Percentiles rank a stretch among this genome's conserved stretches.
Evolutionary conservation across 2,329 filamentous ascomycete species (phyloP).

Genomic region (Decorospora gaudefroyi): DNA sequence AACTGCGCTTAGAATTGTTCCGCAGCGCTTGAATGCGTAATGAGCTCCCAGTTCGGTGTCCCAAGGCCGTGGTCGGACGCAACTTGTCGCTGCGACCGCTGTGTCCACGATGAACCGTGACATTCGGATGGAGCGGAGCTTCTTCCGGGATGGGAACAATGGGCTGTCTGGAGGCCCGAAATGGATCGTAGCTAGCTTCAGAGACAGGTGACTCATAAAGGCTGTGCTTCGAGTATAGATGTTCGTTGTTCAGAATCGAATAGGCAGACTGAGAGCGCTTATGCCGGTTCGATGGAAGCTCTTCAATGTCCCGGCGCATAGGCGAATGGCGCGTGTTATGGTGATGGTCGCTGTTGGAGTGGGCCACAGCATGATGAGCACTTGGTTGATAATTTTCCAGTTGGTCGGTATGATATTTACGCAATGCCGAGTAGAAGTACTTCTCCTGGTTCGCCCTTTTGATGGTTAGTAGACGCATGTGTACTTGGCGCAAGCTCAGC

Average conservation of each 20-base stretch:
- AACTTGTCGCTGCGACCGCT: slow-evolving; percentile 42
- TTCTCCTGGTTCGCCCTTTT: slow-evolving; percentile 83
- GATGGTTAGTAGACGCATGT: slow-evolving; percentile 5
- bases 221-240: slow-evolving; percentile 55
- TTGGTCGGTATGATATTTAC: slow-evolving; percentile 80
- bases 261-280: slow-evolving; percentile 59
- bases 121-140: slow-evolving; percentile 63
- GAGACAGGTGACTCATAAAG: slow-evolving; percentile 56
- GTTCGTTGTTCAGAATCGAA: slow-evolving; percentile 61
- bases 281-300: slow-evolving; percentile 45
- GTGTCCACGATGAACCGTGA: slow-evolving; percentile 66
- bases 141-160: slow-evolving; percentile 52
- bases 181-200: slow-evolving; percentile 79
- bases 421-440: slow-evolving; percentile 84
- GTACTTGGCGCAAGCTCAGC: slow-evolving; percentile 8
- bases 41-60: slow-evolving; percentile 50
- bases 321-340: slow-evolving; percentile 36
- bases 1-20: slow-evolving; percentile 41
- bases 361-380: slow-evolving; percentile 65
- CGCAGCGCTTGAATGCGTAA: slow-evolving; percentile 50
- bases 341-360: slow-evolving; percentile 90
- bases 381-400: slow-evolving; percentile 82
- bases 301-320: slow-evolving; percentile 35
- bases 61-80: slow-evolving; percentile 45
- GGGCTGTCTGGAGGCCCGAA: slow-evolving; percentile 67